Conservation (phyloP, 129 eudicot genomes). For the Flaveria brownii region DNA sequence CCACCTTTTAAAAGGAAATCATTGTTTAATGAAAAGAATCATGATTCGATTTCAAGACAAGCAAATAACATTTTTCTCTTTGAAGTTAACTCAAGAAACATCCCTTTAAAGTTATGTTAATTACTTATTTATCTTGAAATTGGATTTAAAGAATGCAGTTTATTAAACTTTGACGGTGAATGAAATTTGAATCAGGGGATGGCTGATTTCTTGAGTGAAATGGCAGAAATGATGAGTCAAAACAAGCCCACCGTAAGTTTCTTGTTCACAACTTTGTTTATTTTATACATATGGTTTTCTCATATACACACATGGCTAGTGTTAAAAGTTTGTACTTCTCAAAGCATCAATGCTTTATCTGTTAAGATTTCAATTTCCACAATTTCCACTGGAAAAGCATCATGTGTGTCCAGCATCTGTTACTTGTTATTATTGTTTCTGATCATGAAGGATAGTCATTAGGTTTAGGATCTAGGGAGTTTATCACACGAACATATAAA, state of each 20-base stretch:
- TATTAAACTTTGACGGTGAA: conserved; percentile 20
- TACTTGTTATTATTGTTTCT: conserved; percentile 2
- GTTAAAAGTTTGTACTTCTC: neutral
- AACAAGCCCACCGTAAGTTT: conserved; percentile 62
- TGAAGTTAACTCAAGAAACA: neutral
- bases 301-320: neutral
- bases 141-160: neutral
- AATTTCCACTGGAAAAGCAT: neutral
- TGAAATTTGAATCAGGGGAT: conserved; percentile 62
- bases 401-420: neutral
- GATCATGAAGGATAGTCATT: neutral
- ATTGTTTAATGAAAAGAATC: conserved; percentile 10
- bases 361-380: neutral
- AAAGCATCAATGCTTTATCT: neutral
- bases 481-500: neutral
- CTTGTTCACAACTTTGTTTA: neutral
- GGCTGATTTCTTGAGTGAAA: conserved; percentile 83
- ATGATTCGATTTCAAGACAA: neutral
- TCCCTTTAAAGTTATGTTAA: neutral
- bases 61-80: conserved; percentile 1
- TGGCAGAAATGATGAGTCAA: conserved; percentile 78
- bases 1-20: neutral
- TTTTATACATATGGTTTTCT: neutral
- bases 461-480: neutral
- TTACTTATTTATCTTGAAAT: neutral